Base-by-base conservation (phyloP, 164 flowering plant species). In the Berberis vulgaris region DNA sequence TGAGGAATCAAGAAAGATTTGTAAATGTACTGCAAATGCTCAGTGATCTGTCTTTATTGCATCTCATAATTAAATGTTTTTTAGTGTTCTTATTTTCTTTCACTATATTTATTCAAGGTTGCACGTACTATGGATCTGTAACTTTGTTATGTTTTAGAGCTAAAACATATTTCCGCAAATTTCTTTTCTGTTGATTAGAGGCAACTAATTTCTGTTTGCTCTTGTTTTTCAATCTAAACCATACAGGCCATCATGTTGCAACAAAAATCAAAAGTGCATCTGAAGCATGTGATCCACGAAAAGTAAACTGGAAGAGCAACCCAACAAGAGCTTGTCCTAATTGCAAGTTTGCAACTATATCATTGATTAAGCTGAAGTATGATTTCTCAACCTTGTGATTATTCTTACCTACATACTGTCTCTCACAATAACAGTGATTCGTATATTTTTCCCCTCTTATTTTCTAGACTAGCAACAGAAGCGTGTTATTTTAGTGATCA, bases 301-400 rank as follows among this genome's bases (percentile, higher is more conserved):
- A 52, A 66, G 69, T 79, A 45, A 67, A 65, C 61, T 95, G 93
- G 94, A 79, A 81, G 65, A 91, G 94, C 80, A 86, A 95, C 68
- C 99, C 99, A 46, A 66, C 84, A 0, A 84, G 80, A 76, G 67
- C 86, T 55, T 95, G 99, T 73, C 97, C 97, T 4, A 81, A 79
- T n/a, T n/a, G n/a, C n/a, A n/a, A n/a, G n/a, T n/a, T 43, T 94
- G 99, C 79, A 70, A 81, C 7, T 73, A 83, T 67, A 59, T 66
- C 26, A 87, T 91, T 64, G 93, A 91, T 74, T 91, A 91, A 67
- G 83, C 78, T 80, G 97, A 94, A 78, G 97, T 92, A 87, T 69
- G 69, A 13, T 62, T 72, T 12, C 59, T 50, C 41, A 26, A 58
- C 59, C 39, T 56, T 58, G 1, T 7, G n/a, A 3, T 50, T 7